Evolutionary conservation across 1,284 basidiomycete genomes (phyloP), one percentile per base, ranked within the genome.

Genomic region (Filobasidium uniguttulatum): DNA sequence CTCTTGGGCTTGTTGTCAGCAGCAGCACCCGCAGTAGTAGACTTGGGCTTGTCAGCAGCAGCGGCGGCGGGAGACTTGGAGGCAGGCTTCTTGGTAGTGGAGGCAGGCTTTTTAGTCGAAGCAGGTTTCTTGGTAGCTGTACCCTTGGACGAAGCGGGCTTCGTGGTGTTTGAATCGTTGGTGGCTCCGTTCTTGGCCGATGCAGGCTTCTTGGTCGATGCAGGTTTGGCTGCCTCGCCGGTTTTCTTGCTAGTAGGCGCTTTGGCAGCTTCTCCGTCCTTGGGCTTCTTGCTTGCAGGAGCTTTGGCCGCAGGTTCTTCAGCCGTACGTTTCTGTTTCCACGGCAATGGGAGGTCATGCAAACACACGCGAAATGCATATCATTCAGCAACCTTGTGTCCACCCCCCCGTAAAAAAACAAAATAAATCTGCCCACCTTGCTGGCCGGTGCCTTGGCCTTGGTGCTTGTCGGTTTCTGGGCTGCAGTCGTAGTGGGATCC

Each of bases 381-480:
- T n/a, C n/a, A 14, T 33, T 34, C n/a, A 14, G 17, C 12, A 19
- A 26, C 34, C 23, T 9, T 22, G 44, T 22, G 22, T 26, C 20
- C 22, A 14, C 19, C n/a, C 22, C 22, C 17, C 3, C 10, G 25
- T 20, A 43, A n/a, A 20, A 23, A 2, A 10, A 12, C 28, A 17
- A 7, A 12, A 17, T 19, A 17, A 30, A 12, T 10, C 22, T 10
- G 14, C 30, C 19, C 8, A 43, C 51, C 38, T 56, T 53, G 28
- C 49, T 41, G 20, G 52, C 55, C 5, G 50, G 53, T 20, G 50
- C 49, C 14, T 53, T 35, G 10, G 48, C 55, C 53, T 43, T 43
- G 36, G 36, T 38, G 23, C 40, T 43, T 17, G 40, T 26, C 26
- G 40, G 40, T 26, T 58, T 58, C 53, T 62, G 60, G 50, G 53